Conservation (phyloP, 805 yeast species). For the Jamesozyma gamospora region DNA sequence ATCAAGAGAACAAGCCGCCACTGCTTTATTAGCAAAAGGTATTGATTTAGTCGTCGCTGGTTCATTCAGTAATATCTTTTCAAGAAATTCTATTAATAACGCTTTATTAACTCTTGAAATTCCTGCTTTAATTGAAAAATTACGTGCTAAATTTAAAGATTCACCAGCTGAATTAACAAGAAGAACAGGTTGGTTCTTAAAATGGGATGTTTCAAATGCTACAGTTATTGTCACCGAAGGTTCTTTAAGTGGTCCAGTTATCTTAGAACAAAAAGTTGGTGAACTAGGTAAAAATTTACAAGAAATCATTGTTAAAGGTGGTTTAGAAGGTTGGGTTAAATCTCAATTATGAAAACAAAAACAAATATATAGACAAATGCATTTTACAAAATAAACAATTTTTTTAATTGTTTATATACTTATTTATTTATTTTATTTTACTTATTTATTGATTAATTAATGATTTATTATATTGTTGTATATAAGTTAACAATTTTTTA, state of each 20-base stretch:
- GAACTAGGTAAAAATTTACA: constrained; percentile 92
- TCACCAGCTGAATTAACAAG: constrained; percentile 65
- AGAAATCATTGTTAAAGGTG: constrained; percentile 94
- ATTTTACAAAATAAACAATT: too few relatives aligned
- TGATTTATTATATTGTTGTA: background rate
- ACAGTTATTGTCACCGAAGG: constrained; percentile 69
- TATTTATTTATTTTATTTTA: background rate
- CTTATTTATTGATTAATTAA: constrained; percentile 2
- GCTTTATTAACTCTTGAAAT: constrained; percentile 90
- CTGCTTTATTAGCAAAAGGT: constrained; percentile 91
- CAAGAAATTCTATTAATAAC: constrained; percentile 92
- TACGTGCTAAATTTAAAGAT: constrained; percentile 57
- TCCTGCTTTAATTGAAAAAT: constrained; percentile 70
- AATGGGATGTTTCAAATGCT: constrained; percentile 87
- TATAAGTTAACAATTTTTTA: too few relatives aligned
- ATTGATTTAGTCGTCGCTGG: constrained; percentile 92
- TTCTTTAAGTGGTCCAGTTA: constrained; percentile 36
- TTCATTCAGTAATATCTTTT: constrained; percentile 93
- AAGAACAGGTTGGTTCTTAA: constrained; percentile 88
- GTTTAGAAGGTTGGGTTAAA: constrained; percentile 96
- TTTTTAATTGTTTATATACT: too few relatives aligned
- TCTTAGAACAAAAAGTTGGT: constrained; percentile 82
- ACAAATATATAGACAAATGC: background rate
- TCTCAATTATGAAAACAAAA: constrained; percentile 39
- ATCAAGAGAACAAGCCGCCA: constrained; percentile 98